Base-by-base conservation (phyloP, 2,329 filamentous ascomycete genomes). In the Penicillium sp. region DNA sequence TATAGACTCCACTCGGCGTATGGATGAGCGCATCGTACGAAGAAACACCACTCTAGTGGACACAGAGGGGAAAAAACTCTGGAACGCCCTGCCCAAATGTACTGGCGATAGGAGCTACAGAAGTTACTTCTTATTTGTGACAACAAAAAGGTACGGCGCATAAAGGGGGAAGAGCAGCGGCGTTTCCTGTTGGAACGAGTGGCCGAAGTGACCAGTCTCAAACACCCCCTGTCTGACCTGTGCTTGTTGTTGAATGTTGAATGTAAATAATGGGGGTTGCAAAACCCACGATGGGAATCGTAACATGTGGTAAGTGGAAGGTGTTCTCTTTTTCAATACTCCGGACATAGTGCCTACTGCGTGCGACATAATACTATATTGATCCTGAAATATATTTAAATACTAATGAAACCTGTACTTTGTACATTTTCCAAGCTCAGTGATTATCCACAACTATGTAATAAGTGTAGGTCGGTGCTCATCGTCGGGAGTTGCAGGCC, bases 171-270 rank as follows among this genome's bases (percentile, higher is more conserved):
- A 30, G 5, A 30, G 30, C 48, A 19, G 10, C 48, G 30, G 30
- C 37, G 52, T 26, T 19, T 54, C 37, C 22, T 54, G 52, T 54
- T 30, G 52, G 52, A 33, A 40, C 25, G 33, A 28, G 37, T 54
- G 63, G 38, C 46, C 40, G 52, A 65, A 51, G 48, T 65, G 63
- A 64, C 57, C 25, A 62, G 61, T 67, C 65, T 62, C 60, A 65
- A 63, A 45, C 51, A 49, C 43, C 52, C 48, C 48, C 28, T 25
- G 46, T 52, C 40, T 30, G 8, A 42, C 37, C 28, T 19, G 52
- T 30, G 25, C 25, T 19, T 52, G 25, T 52, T 42, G 37, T 16
- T 30, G 25, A 30, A 48, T 16, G 5, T 46, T 6, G 22, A 7
- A 30, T 33, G 30, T 33, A 33, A 2, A 28, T 25, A 28, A 48